Evolutionary conservation across 179 eudicot species (phyloP).

Genomic region (Gypsophila paniculata): DNA sequence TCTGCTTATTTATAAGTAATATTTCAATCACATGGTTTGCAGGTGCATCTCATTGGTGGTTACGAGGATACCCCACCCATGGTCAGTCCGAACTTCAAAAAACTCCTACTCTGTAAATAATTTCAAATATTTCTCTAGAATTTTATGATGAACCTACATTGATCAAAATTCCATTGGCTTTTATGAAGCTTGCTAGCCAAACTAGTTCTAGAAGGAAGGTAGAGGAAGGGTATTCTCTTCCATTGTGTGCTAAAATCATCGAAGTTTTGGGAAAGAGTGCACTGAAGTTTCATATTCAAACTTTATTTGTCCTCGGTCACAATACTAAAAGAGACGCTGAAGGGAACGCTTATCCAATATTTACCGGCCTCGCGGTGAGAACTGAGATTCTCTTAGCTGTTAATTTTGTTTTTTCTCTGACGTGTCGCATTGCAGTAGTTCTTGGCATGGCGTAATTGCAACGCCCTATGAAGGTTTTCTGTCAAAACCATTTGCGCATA

Average conservation of each 20-base stretch:
- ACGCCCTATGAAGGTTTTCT: not conserved
- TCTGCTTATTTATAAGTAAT: conserved; percentile 14
- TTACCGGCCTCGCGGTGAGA: conserved; percentile 77
- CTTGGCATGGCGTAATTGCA: too few species aligned
- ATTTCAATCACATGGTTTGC: conserved; percentile 27
- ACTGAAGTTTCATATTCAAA: conserved; percentile 63
- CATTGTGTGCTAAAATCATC: conserved; percentile 69
- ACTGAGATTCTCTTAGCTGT: conserved; percentile 19
- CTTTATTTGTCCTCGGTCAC: conserved; percentile 69
- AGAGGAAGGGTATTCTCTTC: conserved; percentile 59
- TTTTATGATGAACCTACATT: conserved; percentile 18
- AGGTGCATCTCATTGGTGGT: conserved; percentile 93
- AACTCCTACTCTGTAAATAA: conserved; percentile 28
- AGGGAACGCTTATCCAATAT: conserved; percentile 65
- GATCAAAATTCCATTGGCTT: conserved; percentile 21
- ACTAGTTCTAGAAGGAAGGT: conserved; percentile 23
- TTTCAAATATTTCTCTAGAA: conserved; percentile 14
- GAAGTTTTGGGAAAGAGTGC: conserved; percentile 49
- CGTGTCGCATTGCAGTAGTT: not conserved
- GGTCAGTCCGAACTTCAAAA: conserved; percentile 35
- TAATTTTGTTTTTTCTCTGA: not conserved
- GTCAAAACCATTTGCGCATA: not conserved
- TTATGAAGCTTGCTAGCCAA: conserved; percentile 36
- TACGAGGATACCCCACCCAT: conserved; percentile 58
- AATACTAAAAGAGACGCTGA: conserved; percentile 69